phyloP scores from a whole-genome alignment of 345 rosid species.

The Diplotaxis tenuifolia region DNA sequence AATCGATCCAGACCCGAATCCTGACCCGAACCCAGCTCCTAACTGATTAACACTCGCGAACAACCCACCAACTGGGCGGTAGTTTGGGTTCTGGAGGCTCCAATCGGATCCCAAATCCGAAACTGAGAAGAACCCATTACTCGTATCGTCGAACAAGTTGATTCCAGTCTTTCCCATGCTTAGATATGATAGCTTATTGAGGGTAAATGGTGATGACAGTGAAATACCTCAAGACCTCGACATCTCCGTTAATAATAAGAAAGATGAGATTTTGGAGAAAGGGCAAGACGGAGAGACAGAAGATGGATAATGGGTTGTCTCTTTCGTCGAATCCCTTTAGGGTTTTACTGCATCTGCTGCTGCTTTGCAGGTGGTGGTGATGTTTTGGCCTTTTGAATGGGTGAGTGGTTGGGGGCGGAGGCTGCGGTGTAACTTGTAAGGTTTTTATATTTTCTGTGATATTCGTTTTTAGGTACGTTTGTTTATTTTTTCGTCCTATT shows the following conservation, averaged over 20 bases:
- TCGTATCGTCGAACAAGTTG: slow-evolving; percentile 56
- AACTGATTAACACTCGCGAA: slow-evolving; percentile 80
- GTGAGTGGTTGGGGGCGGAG: slow-evolving; percentile 31
- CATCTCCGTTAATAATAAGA: neutral
- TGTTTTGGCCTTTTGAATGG: slow-evolving; percentile 10
- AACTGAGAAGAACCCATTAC: slow-evolving; percentile 53
- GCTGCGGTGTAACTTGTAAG: slow-evolving; percentile 20
- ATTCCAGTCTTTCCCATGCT: slow-evolving; percentile 56
- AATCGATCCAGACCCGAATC: slow-evolving; percentile 40
- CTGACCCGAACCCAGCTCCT: slow-evolving; percentile 59
- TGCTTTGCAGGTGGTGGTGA: neutral
- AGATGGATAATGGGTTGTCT: slow-evolving; percentile 6
- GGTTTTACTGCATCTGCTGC: slow-evolving; percentile 15
- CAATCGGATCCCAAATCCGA: slow-evolving; percentile 58
- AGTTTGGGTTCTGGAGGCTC: slow-evolving; percentile 38
- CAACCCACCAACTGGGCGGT: slow-evolving; percentile 53
- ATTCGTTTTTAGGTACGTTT: neutral
- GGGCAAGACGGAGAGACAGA: neutral
- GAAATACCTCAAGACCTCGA: neutral
- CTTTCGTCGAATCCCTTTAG: slow-evolving; percentile 14
- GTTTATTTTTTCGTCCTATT: neutral
- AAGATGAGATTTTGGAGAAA: neutral
- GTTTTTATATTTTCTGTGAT: slow-evolving; percentile 6
- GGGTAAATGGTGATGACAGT: neutral
- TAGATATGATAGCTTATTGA: neutral